A percentile compares a stretch with the other conserved stretches of the same genome.
These are phyloP conservation scores for Coprinellus micaceus DNA, from an alignment of 768 basidiomycete genomes.

Conservation along the genomic window DNA sequence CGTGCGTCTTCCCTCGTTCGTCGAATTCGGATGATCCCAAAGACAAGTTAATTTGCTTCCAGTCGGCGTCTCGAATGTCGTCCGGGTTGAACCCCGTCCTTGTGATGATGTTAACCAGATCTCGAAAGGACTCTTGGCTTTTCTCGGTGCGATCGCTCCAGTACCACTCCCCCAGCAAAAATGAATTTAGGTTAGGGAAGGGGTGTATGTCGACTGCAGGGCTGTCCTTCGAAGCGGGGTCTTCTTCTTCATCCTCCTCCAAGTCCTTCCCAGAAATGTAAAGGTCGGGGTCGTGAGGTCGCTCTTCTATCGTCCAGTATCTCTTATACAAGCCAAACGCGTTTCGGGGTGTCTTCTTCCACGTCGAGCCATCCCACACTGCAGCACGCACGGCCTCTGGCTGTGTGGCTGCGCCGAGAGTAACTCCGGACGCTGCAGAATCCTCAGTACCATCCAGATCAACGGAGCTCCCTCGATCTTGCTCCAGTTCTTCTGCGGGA, in stretches of 20 bases:
- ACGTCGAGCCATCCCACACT: not conserved
- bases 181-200: constrained; percentile 2
- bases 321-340: not conserved
- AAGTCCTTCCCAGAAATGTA: not conserved
- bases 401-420: too few species aligned
- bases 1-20: not conserved
- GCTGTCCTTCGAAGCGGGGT: not conserved
- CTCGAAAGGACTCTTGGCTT: not conserved
- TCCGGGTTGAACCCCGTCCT: not conserved
- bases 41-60: not conserved
- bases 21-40: not conserved
- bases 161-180: not conserved
- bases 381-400: too few species aligned
- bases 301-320: not conserved
- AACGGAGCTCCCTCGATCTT: too few species aligned
- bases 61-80: not conserved
- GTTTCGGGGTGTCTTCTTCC: not conserved
- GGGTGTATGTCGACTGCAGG: not conserved
- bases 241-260: not conserved
- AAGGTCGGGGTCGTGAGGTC: not conserved
- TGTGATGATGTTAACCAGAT: not conserved
- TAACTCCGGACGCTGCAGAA: too few species aligned
- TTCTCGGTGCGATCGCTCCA: not conserved
- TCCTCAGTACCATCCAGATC: too few species aligned
- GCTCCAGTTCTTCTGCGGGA: too few species aligned